Percentiles rank a stretch among this genome's conserved stretches.
Evolutionary conservation across 2,329 filamentous ascomycete genomes (phyloP).

Genomic region (Fusarium oxysporum): DNA sequence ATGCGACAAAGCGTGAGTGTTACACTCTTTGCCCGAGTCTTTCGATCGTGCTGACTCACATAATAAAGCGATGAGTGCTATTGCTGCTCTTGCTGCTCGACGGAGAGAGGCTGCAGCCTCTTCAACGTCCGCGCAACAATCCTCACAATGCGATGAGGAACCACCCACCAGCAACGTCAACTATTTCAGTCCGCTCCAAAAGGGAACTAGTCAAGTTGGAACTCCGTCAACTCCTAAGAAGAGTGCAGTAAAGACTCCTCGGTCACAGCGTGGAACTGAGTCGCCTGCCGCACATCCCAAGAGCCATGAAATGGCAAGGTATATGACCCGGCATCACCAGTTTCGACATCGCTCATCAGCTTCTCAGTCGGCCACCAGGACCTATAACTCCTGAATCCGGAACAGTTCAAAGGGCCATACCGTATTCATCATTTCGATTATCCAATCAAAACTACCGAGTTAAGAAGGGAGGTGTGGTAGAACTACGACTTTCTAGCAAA

Average conservation of each 20-base stretch:
- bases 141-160: conserved; percentile 36
- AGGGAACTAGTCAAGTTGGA: conserved; percentile 9
- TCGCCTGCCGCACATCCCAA: conserved; percentile 22
- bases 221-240: conserved; percentile 36
- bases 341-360: conserved; percentile 3
- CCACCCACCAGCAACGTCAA: conserved; percentile 40
- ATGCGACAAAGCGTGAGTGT: conserved; percentile 47
- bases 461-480: conserved; percentile 54
- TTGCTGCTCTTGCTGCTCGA: conserved; percentile 54
- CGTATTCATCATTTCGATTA: conserved; percentile 61
- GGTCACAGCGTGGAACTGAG: conserved; percentile 20
- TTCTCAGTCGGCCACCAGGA: conserved; percentile 5
- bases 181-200: conserved; percentile 47
- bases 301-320: conserved; percentile 24
- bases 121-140: conserved; percentile 10
- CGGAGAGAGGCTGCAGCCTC: conserved; percentile 42
- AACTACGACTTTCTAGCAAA: conserved; percentile 59
- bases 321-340: not conserved
- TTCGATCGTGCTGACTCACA: not conserved
- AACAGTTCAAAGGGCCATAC: conserved; percentile 30
- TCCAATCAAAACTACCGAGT: conserved; percentile 57
- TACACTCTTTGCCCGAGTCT: not conserved
- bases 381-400: not conserved
- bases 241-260: conserved; percentile 18
- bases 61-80: conserved; percentile 46